Percentiles rank a stretch among this genome's conserved stretches.
These are phyloP conservation scores for Silene noctiflora DNA, from an alignment of 179 eudicot genomes.

Conservation along the genomic window DNA sequence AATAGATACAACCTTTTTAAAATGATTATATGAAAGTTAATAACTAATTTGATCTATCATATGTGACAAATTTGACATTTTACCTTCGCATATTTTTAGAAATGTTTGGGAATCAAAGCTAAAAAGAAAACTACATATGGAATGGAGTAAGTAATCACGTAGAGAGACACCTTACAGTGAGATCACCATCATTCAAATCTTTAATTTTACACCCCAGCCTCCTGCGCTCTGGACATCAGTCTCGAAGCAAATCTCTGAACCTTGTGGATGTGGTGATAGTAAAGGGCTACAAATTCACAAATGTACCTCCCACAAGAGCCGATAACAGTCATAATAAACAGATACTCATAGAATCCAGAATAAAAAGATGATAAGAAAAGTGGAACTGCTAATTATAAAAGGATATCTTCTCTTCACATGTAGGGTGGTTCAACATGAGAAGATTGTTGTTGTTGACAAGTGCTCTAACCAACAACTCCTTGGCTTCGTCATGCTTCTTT, in stretches of 20 bases:
- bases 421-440: constrained; percentile 80
- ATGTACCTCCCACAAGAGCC: neutral
- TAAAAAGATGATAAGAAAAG: neutral
- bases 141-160: neutral
- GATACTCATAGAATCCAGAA: neutral
- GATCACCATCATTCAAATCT: neutral
- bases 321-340: neutral
- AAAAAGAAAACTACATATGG: too few relatives aligned
- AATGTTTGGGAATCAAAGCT: neutral
- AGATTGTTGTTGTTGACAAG: constrained; percentile 78
- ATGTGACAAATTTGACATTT: neutral
- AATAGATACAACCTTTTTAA: neutral
- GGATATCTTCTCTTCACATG: constrained; percentile 79
- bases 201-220: constrained; percentile 25
- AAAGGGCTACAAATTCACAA: constrained; percentile 27
- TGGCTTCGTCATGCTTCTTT: constrained; percentile 89
- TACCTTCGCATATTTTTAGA: neutral
- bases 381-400: constrained; percentile 20
- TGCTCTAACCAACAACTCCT: constrained; percentile 74
- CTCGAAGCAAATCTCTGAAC: constrained; percentile 55
- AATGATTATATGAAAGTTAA: neutral
- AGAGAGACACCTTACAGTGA: constrained; percentile 7
- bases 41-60: neutral
- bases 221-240: constrained; percentile 39
- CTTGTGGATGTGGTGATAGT: constrained; percentile 39